A percentile compares a stretch with the other conserved stretches of the same genome.
Conservation (phyloP, 192 early-diverging fungal genomes). For the Diversispora epigaea region DNA sequence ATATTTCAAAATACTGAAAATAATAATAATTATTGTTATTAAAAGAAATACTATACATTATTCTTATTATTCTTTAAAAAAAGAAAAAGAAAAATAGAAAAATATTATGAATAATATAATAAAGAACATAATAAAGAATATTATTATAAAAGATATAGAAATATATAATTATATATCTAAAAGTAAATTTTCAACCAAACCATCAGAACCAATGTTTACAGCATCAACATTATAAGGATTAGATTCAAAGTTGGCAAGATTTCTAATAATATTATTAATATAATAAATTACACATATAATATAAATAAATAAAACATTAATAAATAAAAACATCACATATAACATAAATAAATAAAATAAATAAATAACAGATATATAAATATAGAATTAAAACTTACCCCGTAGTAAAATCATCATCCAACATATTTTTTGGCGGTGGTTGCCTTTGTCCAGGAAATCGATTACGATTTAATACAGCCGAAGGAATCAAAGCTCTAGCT, state of each 20-base stretch:
- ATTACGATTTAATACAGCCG: constrained; percentile 45
- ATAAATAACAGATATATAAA: too few species aligned
- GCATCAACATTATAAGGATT: constrained; percentile 10
- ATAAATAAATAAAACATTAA: too few species aligned
- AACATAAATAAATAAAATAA: too few species aligned
- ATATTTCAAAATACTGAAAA: too few species aligned
- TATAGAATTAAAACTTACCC: not conserved
- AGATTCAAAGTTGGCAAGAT: not conserved
- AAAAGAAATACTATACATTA: too few species aligned
- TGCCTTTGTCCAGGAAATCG: not conserved
- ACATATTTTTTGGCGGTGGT: not conserved
- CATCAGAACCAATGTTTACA: constrained; percentile 5
- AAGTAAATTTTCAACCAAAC: not conserved
- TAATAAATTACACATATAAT: not conserved
- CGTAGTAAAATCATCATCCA: not conserved
- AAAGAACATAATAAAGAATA: too few species aligned
- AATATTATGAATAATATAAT: too few species aligned
- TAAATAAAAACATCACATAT: too few species aligned
- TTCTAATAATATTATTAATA: not conserved
- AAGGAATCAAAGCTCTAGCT: constrained; percentile 51
- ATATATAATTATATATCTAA: constrained; percentile 1
- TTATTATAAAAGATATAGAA: not conserved
- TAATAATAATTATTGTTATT: too few species aligned
- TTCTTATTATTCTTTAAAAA: too few species aligned
- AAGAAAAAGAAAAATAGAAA: too few species aligned